Conservation (phyloP, 1,139 yeast genomes). For the Saccharomyces hybrid region DNA sequence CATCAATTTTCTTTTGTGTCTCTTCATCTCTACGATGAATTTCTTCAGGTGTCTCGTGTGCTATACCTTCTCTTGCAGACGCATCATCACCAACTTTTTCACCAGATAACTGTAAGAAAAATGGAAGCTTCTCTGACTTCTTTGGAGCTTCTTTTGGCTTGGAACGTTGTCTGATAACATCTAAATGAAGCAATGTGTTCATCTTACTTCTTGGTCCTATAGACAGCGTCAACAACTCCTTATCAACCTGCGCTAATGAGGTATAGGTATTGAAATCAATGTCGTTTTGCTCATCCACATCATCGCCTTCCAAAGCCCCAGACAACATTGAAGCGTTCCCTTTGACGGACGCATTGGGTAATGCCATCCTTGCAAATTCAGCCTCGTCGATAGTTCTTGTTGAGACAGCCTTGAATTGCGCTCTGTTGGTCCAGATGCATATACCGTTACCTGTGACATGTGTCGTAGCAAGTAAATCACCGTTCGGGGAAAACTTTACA, state of each 20-base stretch:
- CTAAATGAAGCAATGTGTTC: constrained; percentile 71
- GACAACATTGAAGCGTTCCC: constrained; percentile 71
- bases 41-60: constrained; percentile 16
- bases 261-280: constrained; percentile 35
- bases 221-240: constrained; percentile 63
- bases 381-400: constrained; percentile 71
- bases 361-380: constrained; percentile 51
- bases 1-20: constrained; percentile 13
- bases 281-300: constrained; percentile 24
- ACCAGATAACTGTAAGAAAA: constrained; percentile 63
- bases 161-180: constrained; percentile 74
- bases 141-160: constrained; percentile 86
- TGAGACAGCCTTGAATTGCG: constrained; percentile 68
- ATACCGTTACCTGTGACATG: constrained; percentile 90
- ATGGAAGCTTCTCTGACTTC: constrained; percentile 78
- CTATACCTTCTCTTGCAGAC: constrained; percentile 47
- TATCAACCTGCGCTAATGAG: constrained; percentile 59
- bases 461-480: constrained; percentile 87
- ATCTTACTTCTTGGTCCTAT: constrained; percentile 71
- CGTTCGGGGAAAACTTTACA: constrained; percentile 75
- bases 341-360: constrained; percentile 80
- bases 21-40: constrained; percentile 12
- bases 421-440: constrained; percentile 83
- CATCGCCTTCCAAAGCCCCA: constrained; percentile 54
- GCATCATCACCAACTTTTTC: constrained; percentile 66